These are phyloP conservation scores for Sisymbrium altissimum DNA, from an alignment of 345 rosid species.

Conservation along the genomic window DNA sequence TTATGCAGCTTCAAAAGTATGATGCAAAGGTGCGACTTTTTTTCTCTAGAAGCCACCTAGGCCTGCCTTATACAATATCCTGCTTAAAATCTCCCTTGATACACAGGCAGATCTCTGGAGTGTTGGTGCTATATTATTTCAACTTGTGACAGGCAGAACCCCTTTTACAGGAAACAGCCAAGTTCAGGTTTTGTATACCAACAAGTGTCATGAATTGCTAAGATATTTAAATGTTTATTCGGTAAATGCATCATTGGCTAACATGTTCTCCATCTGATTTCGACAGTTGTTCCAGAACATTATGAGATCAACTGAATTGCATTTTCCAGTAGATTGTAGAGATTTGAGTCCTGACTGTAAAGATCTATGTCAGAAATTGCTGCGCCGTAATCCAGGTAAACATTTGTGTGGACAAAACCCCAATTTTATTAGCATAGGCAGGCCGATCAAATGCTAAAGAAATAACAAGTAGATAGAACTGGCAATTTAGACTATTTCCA, in stretches of 20 bases:
- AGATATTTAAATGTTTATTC: neutral
- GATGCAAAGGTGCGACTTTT: slow-evolving; percentile 84
- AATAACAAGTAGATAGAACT: neutral
- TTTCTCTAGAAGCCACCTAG: slow-evolving; percentile 4
- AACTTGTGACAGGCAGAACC: slow-evolving; percentile 91
- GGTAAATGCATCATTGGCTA: slow-evolving; percentile 10
- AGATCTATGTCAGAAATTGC: slow-evolving; percentile 84
- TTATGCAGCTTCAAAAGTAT: slow-evolving; percentile 98
- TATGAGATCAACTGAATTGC: slow-evolving; percentile 72
- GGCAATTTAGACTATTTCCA: neutral
- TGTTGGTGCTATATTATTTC: slow-evolving; percentile 94
- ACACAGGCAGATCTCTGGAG: slow-evolving; percentile 99
- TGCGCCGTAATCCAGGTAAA: slow-evolving; percentile 92
- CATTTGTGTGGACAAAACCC: neutral
- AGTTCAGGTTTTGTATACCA: slow-evolving; percentile 57
- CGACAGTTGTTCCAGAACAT: slow-evolving; percentile 92
- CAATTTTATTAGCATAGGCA: neutral
- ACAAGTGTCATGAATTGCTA: neutral
- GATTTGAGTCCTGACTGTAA: slow-evolving; percentile 70
- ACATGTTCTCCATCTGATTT: slow-evolving; percentile 21
- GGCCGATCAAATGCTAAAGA: neutral
- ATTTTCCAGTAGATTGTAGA: slow-evolving; percentile 59
- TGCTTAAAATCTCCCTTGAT: slow-evolving; percentile 45
- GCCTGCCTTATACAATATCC: slow-evolving; percentile 18
- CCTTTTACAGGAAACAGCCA: slow-evolving; percentile 96